phyloP scores from a whole-genome alignment of 139 green algal genomes.

The Closterium sp. region DNA sequence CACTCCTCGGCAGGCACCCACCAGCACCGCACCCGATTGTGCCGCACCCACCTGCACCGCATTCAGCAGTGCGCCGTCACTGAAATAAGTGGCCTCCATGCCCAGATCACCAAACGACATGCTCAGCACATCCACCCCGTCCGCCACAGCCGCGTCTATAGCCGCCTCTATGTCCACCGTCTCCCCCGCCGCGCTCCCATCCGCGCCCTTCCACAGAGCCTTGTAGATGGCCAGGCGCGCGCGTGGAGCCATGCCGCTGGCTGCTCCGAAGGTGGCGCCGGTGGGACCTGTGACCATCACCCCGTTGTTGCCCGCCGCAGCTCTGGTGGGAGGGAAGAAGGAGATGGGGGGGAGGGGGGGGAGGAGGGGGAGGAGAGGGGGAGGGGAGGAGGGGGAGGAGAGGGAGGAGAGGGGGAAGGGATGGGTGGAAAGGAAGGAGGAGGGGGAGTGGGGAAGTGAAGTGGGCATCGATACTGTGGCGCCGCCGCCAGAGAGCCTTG shows the following conservation, averaged over 20 bases:
- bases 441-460: no score
- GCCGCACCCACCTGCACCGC: neutral
- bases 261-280: neutral
- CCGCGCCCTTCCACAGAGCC: neutral
- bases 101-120: neutral
- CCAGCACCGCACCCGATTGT: no score
- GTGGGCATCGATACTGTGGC: no score
- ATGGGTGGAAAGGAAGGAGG: no score
- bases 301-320: neutral
- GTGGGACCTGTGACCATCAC: neutral
- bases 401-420: neutral
- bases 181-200: neutral
- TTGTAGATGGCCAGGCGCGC: conserved; percentile 3
- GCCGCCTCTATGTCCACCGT: neutral
- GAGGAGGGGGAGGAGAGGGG: neutral
- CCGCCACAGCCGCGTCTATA: neutral
- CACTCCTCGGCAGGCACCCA: no score
- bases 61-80: neutral
- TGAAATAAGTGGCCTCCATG: neutral
- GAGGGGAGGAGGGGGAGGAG: no score
- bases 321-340: no score
- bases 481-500: neutral
- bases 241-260: neutral
- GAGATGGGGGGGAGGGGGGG: neutral
- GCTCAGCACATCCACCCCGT: neutral